Evolutionary conservation across 148 eudicot species (phyloP), one percentile per base, ranked within the genome.

Genomic region (Salicornia ramosissima): DNA sequence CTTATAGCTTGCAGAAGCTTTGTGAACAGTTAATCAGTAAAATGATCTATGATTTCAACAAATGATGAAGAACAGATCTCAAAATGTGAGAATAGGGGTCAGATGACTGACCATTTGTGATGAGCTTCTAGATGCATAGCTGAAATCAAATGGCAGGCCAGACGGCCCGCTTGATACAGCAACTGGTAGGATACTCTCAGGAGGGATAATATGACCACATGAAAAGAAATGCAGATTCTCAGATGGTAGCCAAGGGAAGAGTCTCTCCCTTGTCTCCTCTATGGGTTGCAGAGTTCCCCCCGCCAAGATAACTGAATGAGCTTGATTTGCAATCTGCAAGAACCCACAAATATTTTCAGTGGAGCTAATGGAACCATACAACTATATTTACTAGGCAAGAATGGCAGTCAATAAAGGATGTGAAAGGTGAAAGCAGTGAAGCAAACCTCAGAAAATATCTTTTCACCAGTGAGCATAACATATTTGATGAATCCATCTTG

Each of bases 201-300:
- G 79, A 51, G 98, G 86, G 55, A 93, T 84, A 74, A 93, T 90
- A 74, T 93, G 98, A 52, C 86, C 88, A 71, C 98, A 93, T n/a
- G 98, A 85, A 74, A 90, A 93, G 81, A 93, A 88, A 75, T 83
- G 89, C 71, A 90, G 68, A 66, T 73, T 76, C 34, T 88, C 86
- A 25, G 80, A 69, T 21, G 78, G 82, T 67, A 90, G 73, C 75
- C 83, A 79, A 34, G 96, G 96, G 74, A 93, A 93, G 73, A 93
- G 96, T 25, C 98, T 75, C 73, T 81, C 95, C 77, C 84, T 84
- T 60, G 92, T 88, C 81, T 90, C 96, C 79, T 90, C 95, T 70
- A 88, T 84, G 60, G 96, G 98, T 71, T 93, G 96, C 68, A 93
- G 81, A 77, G 98, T 90, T 75, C 98, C 98, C 40, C 98, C 96